Conservation (phyloP, 768 basidiomycete genomes). For the Lactifluus piperatus region DNA sequence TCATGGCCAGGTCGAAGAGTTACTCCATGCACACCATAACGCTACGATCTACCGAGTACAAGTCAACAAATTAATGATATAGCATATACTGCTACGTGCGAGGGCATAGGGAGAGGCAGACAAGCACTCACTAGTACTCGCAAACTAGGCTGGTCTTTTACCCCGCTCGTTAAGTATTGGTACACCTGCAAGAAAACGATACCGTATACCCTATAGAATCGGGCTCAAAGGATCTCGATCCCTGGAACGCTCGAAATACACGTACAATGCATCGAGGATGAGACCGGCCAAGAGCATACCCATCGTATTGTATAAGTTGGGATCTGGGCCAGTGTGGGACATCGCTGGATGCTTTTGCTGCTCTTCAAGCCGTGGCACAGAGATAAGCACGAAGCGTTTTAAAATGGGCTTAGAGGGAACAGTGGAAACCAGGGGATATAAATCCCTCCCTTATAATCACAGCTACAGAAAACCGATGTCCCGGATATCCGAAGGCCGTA, state of each 20-base stretch:
- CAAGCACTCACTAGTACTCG: not conserved
- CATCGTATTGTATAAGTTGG: not conserved
- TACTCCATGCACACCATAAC: too few species aligned
- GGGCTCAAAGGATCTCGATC: not conserved
- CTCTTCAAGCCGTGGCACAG: not conserved
- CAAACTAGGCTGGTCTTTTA: not conserved
- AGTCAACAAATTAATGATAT: too few species aligned
- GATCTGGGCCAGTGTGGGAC: not conserved
- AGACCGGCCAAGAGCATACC: slow-evolving; percentile 3
- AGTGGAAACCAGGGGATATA: too few species aligned
- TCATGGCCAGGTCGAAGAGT: too few species aligned
- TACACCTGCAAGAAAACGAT: slow-evolving; percentile 1
- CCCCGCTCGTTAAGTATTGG: not conserved
- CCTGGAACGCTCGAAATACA: not conserved
- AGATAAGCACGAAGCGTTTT: too few species aligned
- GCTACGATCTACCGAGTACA: too few species aligned
- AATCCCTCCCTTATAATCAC: too few species aligned
- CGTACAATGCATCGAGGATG: not conserved
- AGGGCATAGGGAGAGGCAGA: not conserved
- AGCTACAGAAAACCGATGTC: too few species aligned
- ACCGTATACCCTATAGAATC: not conserved
- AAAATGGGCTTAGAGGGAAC: too few species aligned
- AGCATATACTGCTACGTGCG: not conserved
- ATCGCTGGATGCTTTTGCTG: not conserved
- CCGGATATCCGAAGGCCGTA: too few species aligned